A percentile compares a stretch with the other conserved stretches of the same genome.
Conservation (phyloP, 192 early-diverging fungal genomes). For the Rhizophagus sp. region DNA sequence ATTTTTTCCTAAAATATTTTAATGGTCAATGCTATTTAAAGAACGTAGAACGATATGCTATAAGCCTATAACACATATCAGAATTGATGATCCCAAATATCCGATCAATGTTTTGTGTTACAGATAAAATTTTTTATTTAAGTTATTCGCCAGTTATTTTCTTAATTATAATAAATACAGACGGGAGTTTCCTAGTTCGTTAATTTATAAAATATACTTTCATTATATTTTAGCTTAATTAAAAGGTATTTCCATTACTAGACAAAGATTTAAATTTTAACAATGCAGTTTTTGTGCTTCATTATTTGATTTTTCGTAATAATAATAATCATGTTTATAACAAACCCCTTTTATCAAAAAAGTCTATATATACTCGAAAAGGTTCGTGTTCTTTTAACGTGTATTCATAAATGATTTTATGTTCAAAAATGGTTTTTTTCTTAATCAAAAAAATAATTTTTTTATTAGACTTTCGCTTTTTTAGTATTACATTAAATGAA, state of each 20-base stretch:
- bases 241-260: neutral
- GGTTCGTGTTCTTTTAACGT: neutral
- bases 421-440: neutral
- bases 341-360: neutral
- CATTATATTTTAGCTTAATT: too few relatives aligned
- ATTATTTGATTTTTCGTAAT: neutral
- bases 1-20: too few relatives aligned
- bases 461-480: neutral
- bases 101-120: too few relatives aligned
- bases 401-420: neutral
- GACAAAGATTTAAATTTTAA: neutral
- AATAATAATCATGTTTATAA: neutral
- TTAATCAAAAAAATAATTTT: neutral
- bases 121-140: too few relatives aligned
- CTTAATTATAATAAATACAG: neutral
- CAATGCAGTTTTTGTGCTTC: neutral
- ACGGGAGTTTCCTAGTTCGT: neutral
- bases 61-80: too few relatives aligned
- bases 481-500: neutral
- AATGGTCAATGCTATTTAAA: too few relatives aligned
- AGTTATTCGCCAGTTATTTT: neutral
- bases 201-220: neutral
- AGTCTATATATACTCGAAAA: neutral
- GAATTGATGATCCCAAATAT: too few relatives aligned
- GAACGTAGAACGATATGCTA: too few relatives aligned